These are phyloP conservation scores for Stentor coeruleus DNA, from an alignment of 73 alveolate species.

Conservation along the genomic window DNA sequence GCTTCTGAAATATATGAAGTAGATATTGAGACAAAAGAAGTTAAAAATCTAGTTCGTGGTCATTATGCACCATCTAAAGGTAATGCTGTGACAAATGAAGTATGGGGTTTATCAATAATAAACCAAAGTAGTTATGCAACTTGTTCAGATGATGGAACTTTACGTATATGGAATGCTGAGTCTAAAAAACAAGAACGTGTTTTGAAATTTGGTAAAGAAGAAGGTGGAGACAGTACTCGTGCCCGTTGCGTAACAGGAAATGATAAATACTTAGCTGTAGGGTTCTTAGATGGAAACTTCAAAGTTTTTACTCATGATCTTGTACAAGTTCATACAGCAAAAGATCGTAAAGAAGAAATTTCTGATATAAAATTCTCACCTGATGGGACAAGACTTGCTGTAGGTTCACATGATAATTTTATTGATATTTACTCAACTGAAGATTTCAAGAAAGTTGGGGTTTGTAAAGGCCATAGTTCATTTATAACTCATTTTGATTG, in stretches of 20 bases:
- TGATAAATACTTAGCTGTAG: constrained; percentile 79
- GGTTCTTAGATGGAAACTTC: constrained; percentile 85
- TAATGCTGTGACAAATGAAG: constrained; percentile 54
- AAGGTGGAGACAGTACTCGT: constrained; percentile 25
- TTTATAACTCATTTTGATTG: constrained; percentile 90
- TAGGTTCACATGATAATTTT: constrained; percentile 80
- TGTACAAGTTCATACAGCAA: constrained; percentile 48
- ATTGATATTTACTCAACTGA: constrained; percentile 61
- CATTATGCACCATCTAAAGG: constrained; percentile 54
- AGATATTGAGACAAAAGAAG: constrained; percentile 14
- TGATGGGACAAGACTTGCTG: constrained; percentile 75
- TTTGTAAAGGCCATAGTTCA: constrained; percentile 69
- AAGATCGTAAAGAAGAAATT: constrained; percentile 57
- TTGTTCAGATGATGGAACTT: constrained; percentile 61
- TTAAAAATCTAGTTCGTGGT: constrained; percentile 41
- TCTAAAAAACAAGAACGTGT: constrained; percentile 24
- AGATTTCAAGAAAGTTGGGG: constrained; percentile 45
- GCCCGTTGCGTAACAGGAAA: constrained; percentile 75
- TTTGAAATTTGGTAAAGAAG: constrained; percentile 22
- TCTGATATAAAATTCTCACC: constrained; percentile 91
- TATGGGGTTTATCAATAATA: constrained; percentile 63
- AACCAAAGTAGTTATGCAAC: constrained; percentile 36
- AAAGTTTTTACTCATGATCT: constrained; percentile 59
- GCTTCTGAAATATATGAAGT: constrained; percentile 80
- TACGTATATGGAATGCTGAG: constrained; percentile 50